Base-by-base conservation (phyloP, 208 protist genomes). In the Lotmaria passim region DNA sequence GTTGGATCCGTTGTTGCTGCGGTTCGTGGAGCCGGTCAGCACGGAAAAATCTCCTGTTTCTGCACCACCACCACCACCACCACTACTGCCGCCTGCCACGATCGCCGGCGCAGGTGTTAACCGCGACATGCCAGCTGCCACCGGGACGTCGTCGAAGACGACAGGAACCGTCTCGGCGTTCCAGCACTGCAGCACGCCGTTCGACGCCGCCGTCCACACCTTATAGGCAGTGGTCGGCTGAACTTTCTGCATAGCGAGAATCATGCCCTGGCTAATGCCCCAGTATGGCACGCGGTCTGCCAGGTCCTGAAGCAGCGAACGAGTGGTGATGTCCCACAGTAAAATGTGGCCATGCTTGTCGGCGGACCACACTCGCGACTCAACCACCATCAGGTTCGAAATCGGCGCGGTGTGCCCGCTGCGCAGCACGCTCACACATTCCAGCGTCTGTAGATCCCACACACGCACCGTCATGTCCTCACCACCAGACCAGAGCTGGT, bases 391-490 rank as follows among this genome's bases (percentile, higher is more conserved):
- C 33, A 96, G 63, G 51, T 62, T 83, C 19, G 79, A 63, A 12
- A 96, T 71, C 7, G 91, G 91, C 15, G 91, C 88, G 17, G 69
- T 77, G 78, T 96, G 91, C 36, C 31, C 60, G 31, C 68, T 61
- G 55, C 38, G 50, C n/a, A 91, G 75, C 15, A 87, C 78, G 28
- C 51, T 57, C 15, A 89, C 36, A 38, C 82, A 91, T 7, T 81
- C 38, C 2, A 96, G 75, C 31, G 76, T 86, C 23, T 85, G 74
- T 30, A 94, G 64, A 63, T 91, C 78, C 87, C 89, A 96, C 31
- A 96, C 89, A 6, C 89, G 87, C 72, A 96, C 74, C 17, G 82
- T 86, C n/a, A 75, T 61, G 65, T 94, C 91, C 70, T 96, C 87
- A 12, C 85, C 79, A 38, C 78, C 91, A 48, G 89, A 93, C 87